These are phyloP conservation scores for Musa schizocarpa DNA, from an alignment of 176 grass and related monocot species.

Conservation along the genomic window DNA sequence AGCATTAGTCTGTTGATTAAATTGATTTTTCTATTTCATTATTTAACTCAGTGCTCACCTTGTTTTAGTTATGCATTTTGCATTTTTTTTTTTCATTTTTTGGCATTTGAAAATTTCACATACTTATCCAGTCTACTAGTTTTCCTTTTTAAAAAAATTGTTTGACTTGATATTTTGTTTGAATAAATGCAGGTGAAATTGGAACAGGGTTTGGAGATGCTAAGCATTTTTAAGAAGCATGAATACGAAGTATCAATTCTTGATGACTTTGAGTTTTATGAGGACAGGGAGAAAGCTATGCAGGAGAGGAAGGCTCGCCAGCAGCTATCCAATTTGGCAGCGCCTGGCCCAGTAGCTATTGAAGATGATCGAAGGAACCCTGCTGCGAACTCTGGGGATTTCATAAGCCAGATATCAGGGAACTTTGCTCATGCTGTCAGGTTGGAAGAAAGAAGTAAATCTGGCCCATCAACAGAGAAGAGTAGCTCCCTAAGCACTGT, in stretches of 20 bases:
- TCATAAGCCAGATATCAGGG: slow-evolving; percentile 41
- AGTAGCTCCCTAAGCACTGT: background rate
- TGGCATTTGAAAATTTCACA: background rate
- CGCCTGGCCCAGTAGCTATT: background rate
- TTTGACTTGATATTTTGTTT: background rate
- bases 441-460: slow-evolving; percentile 35
- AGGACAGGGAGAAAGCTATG: slow-evolving; percentile 59
- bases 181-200: slow-evolving; percentile 45
- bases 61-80: background rate
- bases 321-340: slow-evolving; percentile 23
- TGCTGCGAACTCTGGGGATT: slow-evolving; percentile 21
- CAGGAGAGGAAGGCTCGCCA: slow-evolving; percentile 47
- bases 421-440: slow-evolving; percentile 48
- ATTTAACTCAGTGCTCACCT: too few relatives aligned
- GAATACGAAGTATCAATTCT: slow-evolving; percentile 50
- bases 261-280: slow-evolving; percentile 66
- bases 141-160: too few relatives aligned
- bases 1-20: background rate
- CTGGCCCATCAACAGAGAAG: slow-evolving; percentile 24
- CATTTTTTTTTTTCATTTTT: background rate
- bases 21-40: background rate
- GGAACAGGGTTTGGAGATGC: slow-evolving; percentile 63
- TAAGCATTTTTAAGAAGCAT: slow-evolving; percentile 54
- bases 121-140: background rate
- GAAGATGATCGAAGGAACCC: slow-evolving; percentile 35